These are phyloP conservation scores for Xylariaceae sp. DNA, from an alignment of 2,329 filamentous ascomycete genomes.

Conservation along the genomic window DNA sequence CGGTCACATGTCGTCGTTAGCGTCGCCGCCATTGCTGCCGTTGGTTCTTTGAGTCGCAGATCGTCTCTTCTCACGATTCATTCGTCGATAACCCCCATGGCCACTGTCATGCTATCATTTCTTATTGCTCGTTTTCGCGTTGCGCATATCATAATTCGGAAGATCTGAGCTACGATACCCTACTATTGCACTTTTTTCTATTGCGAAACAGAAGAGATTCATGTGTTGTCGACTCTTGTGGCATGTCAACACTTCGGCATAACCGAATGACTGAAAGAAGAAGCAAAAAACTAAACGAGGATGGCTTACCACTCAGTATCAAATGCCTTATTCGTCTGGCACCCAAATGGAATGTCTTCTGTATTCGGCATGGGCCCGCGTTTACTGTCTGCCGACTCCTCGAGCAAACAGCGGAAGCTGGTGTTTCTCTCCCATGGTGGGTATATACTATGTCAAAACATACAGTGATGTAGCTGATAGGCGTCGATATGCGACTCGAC, in stretches of 20 bases:
- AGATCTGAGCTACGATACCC: conserved; percentile 21
- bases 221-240: conserved; percentile 9
- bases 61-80: conserved; percentile 15
- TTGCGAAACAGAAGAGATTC: conserved; percentile 17
- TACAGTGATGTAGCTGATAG: conserved; percentile 9
- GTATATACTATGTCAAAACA: conserved; percentile 3
- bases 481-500: conserved; percentile 12
- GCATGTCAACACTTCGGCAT: conserved; percentile 6
- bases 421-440: neutral
- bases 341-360: neutral
- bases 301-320: conserved; percentile 10
- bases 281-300: conserved; percentile 5
- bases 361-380: neutral
- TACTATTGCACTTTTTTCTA: conserved; percentile 6
- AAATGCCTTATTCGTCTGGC: neutral
- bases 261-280: neutral
- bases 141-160: conserved; percentile 18
- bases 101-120: conserved; percentile 14
- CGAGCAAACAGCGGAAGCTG: neutral
- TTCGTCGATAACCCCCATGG: conserved; percentile 17
- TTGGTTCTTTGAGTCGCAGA: conserved; percentile 14
- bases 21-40: conserved; percentile 18
- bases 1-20: conserved; percentile 14
- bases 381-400: neutral
- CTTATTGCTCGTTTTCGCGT: conserved; percentile 16